Conservation (phyloP, 2,329 filamentous ascomycete species). For the Cyanodermella asteris region DNA sequence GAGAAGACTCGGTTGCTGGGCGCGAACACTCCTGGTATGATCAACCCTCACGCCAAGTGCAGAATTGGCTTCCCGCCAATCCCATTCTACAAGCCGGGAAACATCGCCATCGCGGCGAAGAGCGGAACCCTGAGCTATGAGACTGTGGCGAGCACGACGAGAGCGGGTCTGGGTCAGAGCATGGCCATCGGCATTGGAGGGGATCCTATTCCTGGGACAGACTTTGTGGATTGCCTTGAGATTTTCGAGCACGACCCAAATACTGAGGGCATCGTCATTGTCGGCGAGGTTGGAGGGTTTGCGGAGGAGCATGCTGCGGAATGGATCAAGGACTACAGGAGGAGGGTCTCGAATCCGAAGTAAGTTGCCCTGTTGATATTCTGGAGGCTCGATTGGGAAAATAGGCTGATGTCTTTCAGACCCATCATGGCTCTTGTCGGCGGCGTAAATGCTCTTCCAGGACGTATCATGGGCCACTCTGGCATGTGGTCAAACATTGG, state of each 20-base stretch:
- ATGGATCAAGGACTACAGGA: constrained; percentile 46
- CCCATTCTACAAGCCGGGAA: constrained; percentile 45
- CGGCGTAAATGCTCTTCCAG: constrained; percentile 39
- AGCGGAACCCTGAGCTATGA: constrained; percentile 66
- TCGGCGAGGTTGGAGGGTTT: constrained; percentile 51
- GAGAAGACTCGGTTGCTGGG: constrained; percentile 51
- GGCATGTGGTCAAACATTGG: constrained; percentile 49
- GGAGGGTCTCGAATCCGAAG: constrained; percentile 38
- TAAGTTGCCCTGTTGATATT: constrained; percentile 17
- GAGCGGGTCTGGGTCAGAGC: constrained; percentile 55
- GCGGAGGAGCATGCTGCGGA: constrained; percentile 51
- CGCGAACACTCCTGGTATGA: constrained; percentile 64
- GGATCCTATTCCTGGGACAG: constrained; percentile 52
- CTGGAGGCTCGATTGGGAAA: too few species aligned
- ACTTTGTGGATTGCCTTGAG: constrained; percentile 46
- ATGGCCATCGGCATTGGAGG: constrained; percentile 60
- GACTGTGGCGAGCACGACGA: constrained; percentile 50
- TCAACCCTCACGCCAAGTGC: constrained; percentile 48
- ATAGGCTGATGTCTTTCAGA: constrained; percentile 17
- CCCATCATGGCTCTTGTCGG: constrained; percentile 53
- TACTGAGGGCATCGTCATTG: constrained; percentile 48
- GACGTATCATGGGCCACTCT: constrained; percentile 57
- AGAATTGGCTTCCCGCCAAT: constrained; percentile 58
- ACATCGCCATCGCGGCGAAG: constrained; percentile 57
- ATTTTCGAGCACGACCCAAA: constrained; percentile 44